Conservation (phyloP, 345 rosid species). For the Ceriops decandra region DNA sequence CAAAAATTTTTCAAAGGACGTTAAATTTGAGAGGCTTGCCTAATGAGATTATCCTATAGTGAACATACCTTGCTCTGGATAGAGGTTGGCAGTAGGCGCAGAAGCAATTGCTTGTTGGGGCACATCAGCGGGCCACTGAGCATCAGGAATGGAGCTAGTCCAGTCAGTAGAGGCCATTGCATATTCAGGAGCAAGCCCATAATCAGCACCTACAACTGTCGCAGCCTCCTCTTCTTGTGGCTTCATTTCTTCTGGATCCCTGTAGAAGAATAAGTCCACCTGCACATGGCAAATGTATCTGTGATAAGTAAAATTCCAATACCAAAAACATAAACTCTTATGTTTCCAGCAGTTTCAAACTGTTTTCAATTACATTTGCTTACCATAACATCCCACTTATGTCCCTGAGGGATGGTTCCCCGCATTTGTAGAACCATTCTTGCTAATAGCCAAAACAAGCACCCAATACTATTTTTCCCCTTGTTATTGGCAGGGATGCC, state of each 20-base stretch:
- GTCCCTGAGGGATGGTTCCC: slow-evolving; percentile 13
- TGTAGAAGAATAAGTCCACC: slow-evolving; percentile 28
- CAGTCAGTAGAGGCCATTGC: not conserved
- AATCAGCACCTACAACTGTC: not conserved
- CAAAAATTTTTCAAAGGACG: not conserved
- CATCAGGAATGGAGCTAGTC: not conserved
- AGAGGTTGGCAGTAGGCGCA: not conserved
- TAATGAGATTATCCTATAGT: not conserved
- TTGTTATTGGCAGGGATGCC: slow-evolving; percentile 21
- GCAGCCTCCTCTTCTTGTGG: not conserved
- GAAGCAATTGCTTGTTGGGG: not conserved
- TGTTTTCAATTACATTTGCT: not conserved
- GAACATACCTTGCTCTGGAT: not conserved
- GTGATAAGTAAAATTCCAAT: not conserved
- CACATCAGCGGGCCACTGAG: not conserved
- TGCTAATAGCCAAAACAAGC: slow-evolving; percentile 18
- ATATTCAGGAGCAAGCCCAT: not conserved
- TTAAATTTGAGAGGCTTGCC: not conserved
- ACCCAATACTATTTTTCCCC: slow-evolving; percentile 18
- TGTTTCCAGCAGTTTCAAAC: too few relatives aligned
- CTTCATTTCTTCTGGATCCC: slow-evolving; percentile 29
- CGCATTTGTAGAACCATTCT: slow-evolving; percentile 20
- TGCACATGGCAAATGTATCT: not conserved
- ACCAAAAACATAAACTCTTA: not conserved
- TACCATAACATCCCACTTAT: slow-evolving; percentile 37